phyloP scores from a whole-genome alignment of 495 filamentous ascomycete genomes.

The Lophiostoma macrostomum region DNA sequence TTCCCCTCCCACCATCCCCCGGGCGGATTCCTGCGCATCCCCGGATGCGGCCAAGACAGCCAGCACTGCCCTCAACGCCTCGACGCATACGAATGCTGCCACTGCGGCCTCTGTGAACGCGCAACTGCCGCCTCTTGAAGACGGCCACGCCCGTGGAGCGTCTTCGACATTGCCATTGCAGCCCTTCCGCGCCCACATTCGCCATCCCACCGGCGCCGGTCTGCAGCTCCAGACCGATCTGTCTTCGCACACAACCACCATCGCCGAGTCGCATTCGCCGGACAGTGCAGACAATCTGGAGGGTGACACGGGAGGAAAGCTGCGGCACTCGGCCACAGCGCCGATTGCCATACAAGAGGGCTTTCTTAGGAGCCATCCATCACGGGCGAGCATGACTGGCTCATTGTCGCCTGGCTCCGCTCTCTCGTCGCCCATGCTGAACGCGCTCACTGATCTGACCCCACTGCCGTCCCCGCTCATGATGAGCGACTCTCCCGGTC shows the following conservation, averaged over 20 bases:
- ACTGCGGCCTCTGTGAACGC: conserved; percentile 21
- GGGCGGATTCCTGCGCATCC: background rate
- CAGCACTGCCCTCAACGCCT: background rate
- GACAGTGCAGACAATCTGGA: conserved; percentile 21
- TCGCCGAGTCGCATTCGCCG: background rate
- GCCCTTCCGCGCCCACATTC: conserved; percentile 20
- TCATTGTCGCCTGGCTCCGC: conserved; percentile 61
- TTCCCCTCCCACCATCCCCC: conserved; percentile 8
- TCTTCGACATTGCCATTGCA: conserved; percentile 13
- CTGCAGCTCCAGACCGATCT: conserved; percentile 36
- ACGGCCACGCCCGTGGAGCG: background rate
- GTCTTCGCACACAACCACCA: background rate
- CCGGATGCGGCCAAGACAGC: conserved; percentile 6
- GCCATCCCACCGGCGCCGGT: conserved; percentile 33
- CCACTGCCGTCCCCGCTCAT: conserved; percentile 87
- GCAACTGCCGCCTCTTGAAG: conserved; percentile 12
- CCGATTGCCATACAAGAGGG: conserved; percentile 32
- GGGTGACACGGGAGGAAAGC: conserved; percentile 8
- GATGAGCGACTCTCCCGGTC: conserved; percentile 66
- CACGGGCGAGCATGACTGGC: conserved; percentile 39
- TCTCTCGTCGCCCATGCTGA: conserved; percentile 67
- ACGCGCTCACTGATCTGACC: conserved; percentile 84
- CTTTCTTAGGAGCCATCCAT: conserved; percentile 30
- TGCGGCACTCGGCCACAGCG: conserved; percentile 29
- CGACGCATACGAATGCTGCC: conserved; percentile 18